Conservation (phyloP, 257 asterid genomes). For the Ajuga chamaepitys region DNA sequence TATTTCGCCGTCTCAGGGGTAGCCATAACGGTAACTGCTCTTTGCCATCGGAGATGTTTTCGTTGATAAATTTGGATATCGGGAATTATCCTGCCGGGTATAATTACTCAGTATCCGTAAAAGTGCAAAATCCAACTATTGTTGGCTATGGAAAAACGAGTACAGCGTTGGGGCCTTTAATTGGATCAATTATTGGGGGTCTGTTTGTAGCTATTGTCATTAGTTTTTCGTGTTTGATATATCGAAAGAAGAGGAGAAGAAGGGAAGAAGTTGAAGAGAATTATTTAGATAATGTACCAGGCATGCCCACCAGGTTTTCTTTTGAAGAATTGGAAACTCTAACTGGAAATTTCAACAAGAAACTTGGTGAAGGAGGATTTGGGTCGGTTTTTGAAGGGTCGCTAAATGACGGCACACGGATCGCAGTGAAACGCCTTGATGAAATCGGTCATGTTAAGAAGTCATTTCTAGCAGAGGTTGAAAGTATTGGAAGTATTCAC, state of each 20-base stretch:
- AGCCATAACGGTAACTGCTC: conserved; percentile 26
- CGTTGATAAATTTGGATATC: conserved; percentile 21
- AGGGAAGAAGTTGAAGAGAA: conserved; percentile 18
- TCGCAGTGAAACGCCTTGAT: conserved; percentile 25
- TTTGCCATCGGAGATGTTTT: conserved; percentile 28
- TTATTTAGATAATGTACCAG: conserved; percentile 23
- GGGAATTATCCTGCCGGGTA: conserved; percentile 11
- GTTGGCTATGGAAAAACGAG: background rate
- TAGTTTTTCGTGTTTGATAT: background rate
- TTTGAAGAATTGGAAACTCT: conserved; percentile 14
- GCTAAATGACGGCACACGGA: conserved; percentile 6
- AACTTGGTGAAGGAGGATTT: conserved; percentile 33
- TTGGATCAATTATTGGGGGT: conserved; percentile 14
- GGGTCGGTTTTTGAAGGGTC: conserved; percentile 24
- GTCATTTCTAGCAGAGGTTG: too few species aligned
- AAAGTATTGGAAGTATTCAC: conserved; percentile 23
- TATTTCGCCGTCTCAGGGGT: too few species aligned
- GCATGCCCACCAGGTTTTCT: conserved; percentile 26
- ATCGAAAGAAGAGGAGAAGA: background rate
- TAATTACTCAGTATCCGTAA: conserved; percentile 9
- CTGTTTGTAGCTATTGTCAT: background rate
- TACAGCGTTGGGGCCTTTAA: background rate
- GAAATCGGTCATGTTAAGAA: conserved; percentile 20
- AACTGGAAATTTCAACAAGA: conserved; percentile 7
- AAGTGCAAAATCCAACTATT: background rate